Base-by-base conservation (phyloP, 2,329 filamentous ascomycete genomes). In the Penicillium sp. region DNA sequence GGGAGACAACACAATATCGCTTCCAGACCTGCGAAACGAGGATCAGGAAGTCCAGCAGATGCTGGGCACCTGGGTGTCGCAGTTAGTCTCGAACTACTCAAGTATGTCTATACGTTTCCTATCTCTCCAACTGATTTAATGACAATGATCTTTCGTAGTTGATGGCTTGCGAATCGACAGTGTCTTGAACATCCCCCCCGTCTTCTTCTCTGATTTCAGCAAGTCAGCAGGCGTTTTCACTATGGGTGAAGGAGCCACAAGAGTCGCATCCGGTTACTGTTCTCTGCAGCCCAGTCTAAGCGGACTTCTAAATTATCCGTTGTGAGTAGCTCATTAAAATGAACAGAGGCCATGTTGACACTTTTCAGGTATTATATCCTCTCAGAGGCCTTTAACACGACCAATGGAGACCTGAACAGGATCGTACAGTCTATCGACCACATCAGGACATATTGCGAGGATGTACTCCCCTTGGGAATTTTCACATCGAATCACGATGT, bases 401-500 rank as follows among this genome's bases (percentile, higher is more conserved):
- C 69, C 21, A 65, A 71, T 23, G 70, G 68, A 32, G 63, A 58
- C 32, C 62, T 66, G 10, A 56, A 62, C 25, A 62, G 63, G 48
- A 63, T 72, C 27, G 12, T 46, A 23, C 34, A 52, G 50, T 46
- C 50, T 25, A 46, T 52, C 25, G 50, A 52, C 15, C 8, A 52
- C 15, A 27, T 31, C 34, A 46, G 34, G 46, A 47, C 41, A 54
- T 29, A 54, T 15, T 57, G 52, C 21, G 51, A 59, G 37, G 50
- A 84, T 60, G 71, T 79, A 6, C 68, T 75, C 6, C 69, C 75
- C 25, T 68, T 83, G 15, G 80, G 76, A 4, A 77, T 74, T 0
- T 86, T 86, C 60, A 67, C 81, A 8, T 83, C 85, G 63, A 86
- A 85, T 66, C 83, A 86, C 62, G 83, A 86, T 65, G 76, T 82